A percentile compares a stretch with the other conserved stretches of the same genome.
These are phyloP conservation scores for Erythrophleum ivorense DNA, from an alignment of 331 rosid genomes.

Conservation along the genomic window DNA sequence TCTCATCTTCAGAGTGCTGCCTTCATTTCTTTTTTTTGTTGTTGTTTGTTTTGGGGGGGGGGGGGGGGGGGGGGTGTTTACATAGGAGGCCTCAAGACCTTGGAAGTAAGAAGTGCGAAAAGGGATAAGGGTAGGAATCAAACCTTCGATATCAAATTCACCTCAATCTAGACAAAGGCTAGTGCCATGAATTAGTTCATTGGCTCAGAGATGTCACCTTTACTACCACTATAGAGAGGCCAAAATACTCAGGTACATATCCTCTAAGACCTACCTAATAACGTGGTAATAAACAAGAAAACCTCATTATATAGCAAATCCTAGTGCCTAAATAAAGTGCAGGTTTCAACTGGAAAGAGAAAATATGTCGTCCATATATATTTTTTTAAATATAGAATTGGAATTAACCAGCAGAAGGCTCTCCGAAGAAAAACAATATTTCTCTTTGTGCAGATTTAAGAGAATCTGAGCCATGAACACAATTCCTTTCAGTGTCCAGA, in stretches of 20 bases:
- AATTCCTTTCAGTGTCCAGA: conserved; percentile 61
- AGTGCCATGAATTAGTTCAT: background rate
- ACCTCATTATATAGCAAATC: background rate
- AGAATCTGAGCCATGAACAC: conserved; percentile 95
- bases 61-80: no score
- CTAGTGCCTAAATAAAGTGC: background rate
- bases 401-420: conserved; percentile 53
- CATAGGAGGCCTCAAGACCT: no score
- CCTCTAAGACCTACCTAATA: background rate
- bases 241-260: background rate
- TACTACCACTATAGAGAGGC: background rate
- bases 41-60: no score
- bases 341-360: background rate
- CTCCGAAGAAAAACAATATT: conserved; percentile 72
- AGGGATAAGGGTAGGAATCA: background rate
- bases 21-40: no score
- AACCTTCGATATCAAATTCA: background rate
- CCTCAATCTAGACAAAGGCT: background rate
- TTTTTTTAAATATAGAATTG: background rate
- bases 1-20: background rate
- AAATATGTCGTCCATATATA: conserved; percentile 4
- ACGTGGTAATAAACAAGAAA: background rate
- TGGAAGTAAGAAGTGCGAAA: background rate
- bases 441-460: conserved; percentile 74
- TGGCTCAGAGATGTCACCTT: background rate